Conservation (phyloP, 768 basidiomycete genomes). For the Suillus subaureus region DNA sequence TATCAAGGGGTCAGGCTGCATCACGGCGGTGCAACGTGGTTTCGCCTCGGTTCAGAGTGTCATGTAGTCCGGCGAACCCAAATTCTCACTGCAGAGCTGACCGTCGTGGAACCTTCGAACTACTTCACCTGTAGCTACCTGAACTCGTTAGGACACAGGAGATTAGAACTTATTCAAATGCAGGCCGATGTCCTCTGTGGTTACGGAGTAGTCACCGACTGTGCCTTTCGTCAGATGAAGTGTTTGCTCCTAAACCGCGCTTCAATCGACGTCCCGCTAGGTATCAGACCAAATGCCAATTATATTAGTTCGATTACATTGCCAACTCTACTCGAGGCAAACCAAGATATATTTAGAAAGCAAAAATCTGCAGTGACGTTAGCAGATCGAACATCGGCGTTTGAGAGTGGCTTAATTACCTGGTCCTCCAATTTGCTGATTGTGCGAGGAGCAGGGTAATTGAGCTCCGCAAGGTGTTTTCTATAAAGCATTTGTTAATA, state of each 20-base stretch:
- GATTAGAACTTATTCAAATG: not conserved
- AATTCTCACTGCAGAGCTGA: not conserved
- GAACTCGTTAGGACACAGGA: not conserved
- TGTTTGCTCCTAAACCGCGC: not conserved
- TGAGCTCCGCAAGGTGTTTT: constrained; percentile 87
- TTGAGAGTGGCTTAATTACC: constrained; percentile 40
- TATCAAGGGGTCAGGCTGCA: not conserved
- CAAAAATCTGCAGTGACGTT: constrained; percentile 38
- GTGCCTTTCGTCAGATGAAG: not conserved
- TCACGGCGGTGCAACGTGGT: not conserved
- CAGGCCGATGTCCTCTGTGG: no score
- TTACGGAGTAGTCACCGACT: not conserved
- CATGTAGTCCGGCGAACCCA: not conserved
- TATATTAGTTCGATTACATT: not conserved
- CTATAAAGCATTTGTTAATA: constrained; percentile 39
- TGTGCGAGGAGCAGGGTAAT: constrained; percentile 84
- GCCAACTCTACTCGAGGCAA: not conserved
- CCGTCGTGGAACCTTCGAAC: not conserved
- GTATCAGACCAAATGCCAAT: not conserved
- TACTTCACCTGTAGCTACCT: not conserved
- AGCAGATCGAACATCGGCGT: constrained; percentile 12
- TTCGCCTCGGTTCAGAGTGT: not conserved
- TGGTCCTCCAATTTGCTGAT: constrained; percentile 93
- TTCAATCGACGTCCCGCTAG: not conserved
- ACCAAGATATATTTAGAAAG: constrained; percentile 34